These are phyloP conservation scores for Neocucurbitaria cava DNA, from an alignment of 2,329 filamentous ascomycete species.

Conservation along the genomic window DNA sequence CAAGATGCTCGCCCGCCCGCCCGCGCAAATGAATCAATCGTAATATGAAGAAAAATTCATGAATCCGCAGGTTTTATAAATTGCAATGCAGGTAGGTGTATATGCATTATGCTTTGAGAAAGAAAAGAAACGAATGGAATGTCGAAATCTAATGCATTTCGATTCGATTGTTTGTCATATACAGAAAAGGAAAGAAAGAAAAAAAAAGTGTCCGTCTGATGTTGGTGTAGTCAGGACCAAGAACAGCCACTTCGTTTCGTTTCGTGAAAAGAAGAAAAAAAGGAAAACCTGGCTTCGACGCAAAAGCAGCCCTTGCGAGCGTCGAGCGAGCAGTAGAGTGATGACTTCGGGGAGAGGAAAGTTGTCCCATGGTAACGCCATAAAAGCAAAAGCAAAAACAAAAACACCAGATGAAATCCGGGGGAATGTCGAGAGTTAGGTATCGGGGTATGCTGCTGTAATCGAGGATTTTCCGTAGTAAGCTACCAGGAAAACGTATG, in stretches of 20 bases:
- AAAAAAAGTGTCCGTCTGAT: no score
- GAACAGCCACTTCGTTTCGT: no score
- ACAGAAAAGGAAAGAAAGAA: not conserved
- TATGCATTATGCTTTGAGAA: not conserved
- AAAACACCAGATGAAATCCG: not conserved
- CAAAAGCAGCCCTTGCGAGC: constrained; percentile 11
- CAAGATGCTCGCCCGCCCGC: no score
- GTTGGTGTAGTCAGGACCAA: not conserved
- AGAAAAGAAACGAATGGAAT: not conserved
- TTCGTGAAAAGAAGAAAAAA: not conserved
- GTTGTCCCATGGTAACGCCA: no score
- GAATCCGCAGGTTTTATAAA: not conserved
- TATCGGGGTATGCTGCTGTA: constrained; percentile 11
- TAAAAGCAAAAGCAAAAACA: not conserved
- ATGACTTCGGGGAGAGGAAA: no score
- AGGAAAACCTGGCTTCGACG: constrained; percentile 1
- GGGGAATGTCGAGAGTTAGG: constrained; percentile 2
- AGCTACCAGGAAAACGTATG: not conserved
- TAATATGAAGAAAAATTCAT: not conserved
- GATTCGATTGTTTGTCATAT: not conserved
- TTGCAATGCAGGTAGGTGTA: not conserved
- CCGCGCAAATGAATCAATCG: no score
- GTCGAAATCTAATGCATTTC: not conserved
- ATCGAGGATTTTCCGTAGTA: not conserved
- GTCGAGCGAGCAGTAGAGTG: constrained; percentile 3